Base-by-base conservation (phyloP, 805 yeast genomes). In the Myxozyma neotropica region DNA sequence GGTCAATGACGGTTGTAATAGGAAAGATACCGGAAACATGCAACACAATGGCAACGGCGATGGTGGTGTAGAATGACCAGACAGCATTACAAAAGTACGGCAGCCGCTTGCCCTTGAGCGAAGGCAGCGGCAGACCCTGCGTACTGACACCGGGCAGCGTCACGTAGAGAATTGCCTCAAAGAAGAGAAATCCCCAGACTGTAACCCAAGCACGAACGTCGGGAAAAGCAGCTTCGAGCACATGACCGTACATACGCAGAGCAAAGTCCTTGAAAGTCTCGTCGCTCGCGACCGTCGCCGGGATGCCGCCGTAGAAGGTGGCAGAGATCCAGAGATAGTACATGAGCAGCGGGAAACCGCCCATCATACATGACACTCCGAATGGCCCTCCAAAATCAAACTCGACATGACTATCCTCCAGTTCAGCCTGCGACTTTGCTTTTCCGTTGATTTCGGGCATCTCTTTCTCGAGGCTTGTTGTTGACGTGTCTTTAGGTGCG, bases 251-350 rank as follows among this genome's bases (percentile, higher is more conserved):
- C 55, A 58, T 17, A 17, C 66, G 54, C 58, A 31, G 83, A 81
- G 86, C 40, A 78, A 74, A 77, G 35, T 79, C 79, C 8, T 19
- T 31, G 51, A 69, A 55, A 6, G 81, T 68, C 73, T 87, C 83
- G 51, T 77, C 84, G 3, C 72, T 78, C 0, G 72, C 71, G 2
- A 97, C 97, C 73, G 79, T 75, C 24, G 96, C 90, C 29, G 89
- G 80, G 50, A 77, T 70, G 1, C 96, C 96, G 64, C 77, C 77
- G 74, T 90, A 89, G 73, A 87, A 91, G 63, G 83, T 82, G 53
- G 94, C 93, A 69, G 90, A 81, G 55, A 93, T 85, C 95, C 96
- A 93, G 94, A 94, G 87, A 76, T 94, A 94, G 80, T 87, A 89
- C 99, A 94, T 94, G 70, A 94, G 79, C 48, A 86, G 71, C 6